Evolutionary conservation across 768 basidiomycete species (phyloP).

Genomic region (Russula emetica): DNA sequence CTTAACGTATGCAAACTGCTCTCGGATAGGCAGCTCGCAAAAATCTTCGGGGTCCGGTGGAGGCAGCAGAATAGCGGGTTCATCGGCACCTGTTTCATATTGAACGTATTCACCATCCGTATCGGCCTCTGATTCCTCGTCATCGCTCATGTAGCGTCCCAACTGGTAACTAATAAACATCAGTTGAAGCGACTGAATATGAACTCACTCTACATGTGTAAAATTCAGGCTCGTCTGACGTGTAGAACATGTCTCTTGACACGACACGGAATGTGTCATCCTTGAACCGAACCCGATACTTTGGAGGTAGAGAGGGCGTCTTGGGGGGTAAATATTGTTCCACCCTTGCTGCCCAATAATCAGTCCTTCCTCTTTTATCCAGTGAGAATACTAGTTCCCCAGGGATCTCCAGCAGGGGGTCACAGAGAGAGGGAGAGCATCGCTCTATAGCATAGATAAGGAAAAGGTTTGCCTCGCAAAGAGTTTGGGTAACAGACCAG

Average conservation of each 20-base stretch:
- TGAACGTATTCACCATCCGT: constrained; percentile 28
- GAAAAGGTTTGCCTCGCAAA: constrained; percentile 22
- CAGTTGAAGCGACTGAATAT: neutral
- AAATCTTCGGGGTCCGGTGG: constrained; percentile 45
- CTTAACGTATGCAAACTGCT: constrained; percentile 64
- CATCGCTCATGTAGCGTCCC: constrained; percentile 52
- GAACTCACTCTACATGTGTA: constrained; percentile 51
- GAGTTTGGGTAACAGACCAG: constrained; percentile 23
- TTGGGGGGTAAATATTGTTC: constrained; percentile 47
- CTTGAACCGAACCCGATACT: constrained; percentile 57
- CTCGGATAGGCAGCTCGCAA: constrained; percentile 43
- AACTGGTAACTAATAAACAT: constrained; percentile 36
- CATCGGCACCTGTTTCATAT: constrained; percentile 36
- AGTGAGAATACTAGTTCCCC: constrained; percentile 63
- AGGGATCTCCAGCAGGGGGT: constrained; percentile 53
- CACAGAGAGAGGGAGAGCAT: constrained; percentile 44
- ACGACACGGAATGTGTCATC: constrained; percentile 45
- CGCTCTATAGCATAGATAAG: constrained; percentile 15
- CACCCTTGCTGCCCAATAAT: constrained; percentile 68
- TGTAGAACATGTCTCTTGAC: constrained; percentile 53
- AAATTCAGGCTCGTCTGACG: constrained; percentile 57
- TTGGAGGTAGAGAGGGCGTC: constrained; percentile 37
- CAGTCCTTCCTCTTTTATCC: constrained; percentile 35
- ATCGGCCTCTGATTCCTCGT: constrained; percentile 33
- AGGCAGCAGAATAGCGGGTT: constrained; percentile 42